Evolutionary conservation across 495 filamentous ascomycete genomes (phyloP).

Genomic region (Daldinia grandis): DNA sequence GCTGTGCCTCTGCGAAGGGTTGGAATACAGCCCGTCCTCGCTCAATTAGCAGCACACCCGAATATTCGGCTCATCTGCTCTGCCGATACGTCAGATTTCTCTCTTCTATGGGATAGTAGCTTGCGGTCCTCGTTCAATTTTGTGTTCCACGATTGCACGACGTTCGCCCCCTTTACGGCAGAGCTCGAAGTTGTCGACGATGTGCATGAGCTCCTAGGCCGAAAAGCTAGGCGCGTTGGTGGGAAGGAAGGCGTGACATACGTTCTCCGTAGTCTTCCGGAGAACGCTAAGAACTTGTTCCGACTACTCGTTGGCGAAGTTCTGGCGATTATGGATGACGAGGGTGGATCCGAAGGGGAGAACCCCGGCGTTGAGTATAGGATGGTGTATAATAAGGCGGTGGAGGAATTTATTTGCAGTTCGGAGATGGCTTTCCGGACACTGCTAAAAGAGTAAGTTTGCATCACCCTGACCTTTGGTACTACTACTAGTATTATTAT

Average conservation of each 20-base stretch:
- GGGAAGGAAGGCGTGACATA: slow-evolving; percentile 93
- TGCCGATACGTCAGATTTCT: slow-evolving; percentile 85
- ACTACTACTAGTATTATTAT: background rate
- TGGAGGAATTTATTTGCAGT: slow-evolving; percentile 95
- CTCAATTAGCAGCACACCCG: slow-evolving; percentile 77
- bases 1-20: slow-evolving; percentile 75
- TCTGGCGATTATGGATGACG: slow-evolving; percentile 72
- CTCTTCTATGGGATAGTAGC: slow-evolving; percentile 87
- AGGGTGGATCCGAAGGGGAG: slow-evolving; percentile 54
- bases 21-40: slow-evolving; percentile 73
- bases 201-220: slow-evolving; percentile 84
- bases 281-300: slow-evolving; percentile 89
- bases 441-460: slow-evolving; percentile 82
- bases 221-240: slow-evolving; percentile 80
- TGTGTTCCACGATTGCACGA: slow-evolving; percentile 92
- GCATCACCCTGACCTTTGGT: background rate
- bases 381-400: slow-evolving; percentile 90
- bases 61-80: slow-evolving; percentile 80
- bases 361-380: slow-evolving; percentile 84
- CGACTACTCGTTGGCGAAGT: slow-evolving; percentile 84
- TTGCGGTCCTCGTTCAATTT: slow-evolving; percentile 82
- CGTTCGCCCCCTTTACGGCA: slow-evolving; percentile 75
- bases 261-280: slow-evolving; percentile 86
- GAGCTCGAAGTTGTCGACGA: slow-evolving; percentile 85
- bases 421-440: slow-evolving; percentile 96